A percentile compares a stretch with the other conserved stretches of the same genome.
phyloP scores from a whole-genome alignment of 306 rosid genomes.

The Lablab purpureus region DNA sequence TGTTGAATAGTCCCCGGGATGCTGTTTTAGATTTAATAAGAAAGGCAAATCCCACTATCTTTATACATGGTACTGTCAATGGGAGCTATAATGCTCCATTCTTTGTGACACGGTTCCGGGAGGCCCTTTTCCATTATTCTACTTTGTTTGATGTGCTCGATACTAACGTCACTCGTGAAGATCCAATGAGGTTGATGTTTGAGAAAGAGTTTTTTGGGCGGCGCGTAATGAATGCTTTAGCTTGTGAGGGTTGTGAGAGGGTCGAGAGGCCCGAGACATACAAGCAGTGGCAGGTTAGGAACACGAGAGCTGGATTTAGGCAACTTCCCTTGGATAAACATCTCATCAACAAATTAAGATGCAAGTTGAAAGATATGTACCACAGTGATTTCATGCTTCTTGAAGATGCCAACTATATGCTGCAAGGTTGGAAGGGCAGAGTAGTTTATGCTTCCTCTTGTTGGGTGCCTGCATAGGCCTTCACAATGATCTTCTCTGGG shows the following conservation, averaged over 20 bases:
- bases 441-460: constrained; percentile 59
- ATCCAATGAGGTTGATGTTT: constrained; percentile 60
- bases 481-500: not conserved
- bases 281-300: constrained; percentile 73
- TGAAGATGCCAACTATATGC: constrained; percentile 70
- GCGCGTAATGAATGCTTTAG: constrained; percentile 60
- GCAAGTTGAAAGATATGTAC: constrained; percentile 47
- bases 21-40: constrained; percentile 63
- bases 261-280: constrained; percentile 52
- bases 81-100: constrained; percentile 71
- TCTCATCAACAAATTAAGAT: constrained; percentile 52
- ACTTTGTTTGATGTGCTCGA: constrained; percentile 68
- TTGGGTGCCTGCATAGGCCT: constrained; percentile 61
- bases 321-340: constrained; percentile 60
- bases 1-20: constrained; percentile 62
- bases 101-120: constrained; percentile 73
- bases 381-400: constrained; percentile 64
- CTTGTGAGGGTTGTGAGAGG: constrained; percentile 71
- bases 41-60: constrained; percentile 56
- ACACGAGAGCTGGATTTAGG: constrained; percentile 62
- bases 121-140: constrained; percentile 71
- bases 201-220: constrained; percentile 68
- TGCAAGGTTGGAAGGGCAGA: constrained; percentile 86
- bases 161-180: constrained; percentile 50
- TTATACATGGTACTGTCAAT: constrained; percentile 52